Evolutionary conservation across 164 flowering plant species (phyloP).

Genomic region (Cinnamomum micranthum): DNA sequence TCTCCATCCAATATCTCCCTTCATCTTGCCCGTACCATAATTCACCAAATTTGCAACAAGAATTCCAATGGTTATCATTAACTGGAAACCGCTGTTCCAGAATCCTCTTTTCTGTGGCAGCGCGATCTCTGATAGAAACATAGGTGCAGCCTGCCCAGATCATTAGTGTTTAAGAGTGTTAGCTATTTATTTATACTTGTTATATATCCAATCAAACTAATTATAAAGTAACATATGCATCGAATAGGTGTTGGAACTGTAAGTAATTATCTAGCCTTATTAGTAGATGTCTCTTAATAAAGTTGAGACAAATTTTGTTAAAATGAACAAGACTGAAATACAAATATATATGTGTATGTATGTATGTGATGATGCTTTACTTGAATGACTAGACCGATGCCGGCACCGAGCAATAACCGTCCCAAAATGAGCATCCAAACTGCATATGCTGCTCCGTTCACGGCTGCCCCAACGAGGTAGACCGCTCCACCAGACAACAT

Average conservation of each 20-base stretch:
- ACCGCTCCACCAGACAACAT: background rate
- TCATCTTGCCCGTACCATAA: constrained; percentile 12
- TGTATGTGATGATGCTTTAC: background rate
- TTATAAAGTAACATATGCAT: no score
- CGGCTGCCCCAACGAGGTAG: background rate
- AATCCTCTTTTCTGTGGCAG: constrained; percentile 13
- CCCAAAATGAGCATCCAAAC: background rate
- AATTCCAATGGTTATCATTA: constrained; percentile 17
- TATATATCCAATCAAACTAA: no score
- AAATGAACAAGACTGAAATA: no score
- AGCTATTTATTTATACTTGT: no score
- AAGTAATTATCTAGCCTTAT: no score
- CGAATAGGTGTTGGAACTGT: no score
- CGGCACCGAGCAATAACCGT: background rate
- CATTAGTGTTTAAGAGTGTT: no score
- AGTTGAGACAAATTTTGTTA: no score
- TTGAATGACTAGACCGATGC: background rate
- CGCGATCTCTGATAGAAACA: constrained; percentile 14
- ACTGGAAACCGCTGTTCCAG: constrained; percentile 16
- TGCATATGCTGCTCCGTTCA: background rate
- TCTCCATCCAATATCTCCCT: constrained; percentile 19
- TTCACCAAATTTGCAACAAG: constrained; percentile 16
- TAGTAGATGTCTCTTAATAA: no score
- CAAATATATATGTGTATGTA: background rate
- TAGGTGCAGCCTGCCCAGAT: constrained; percentile 8